These are phyloP conservation scores for Babesia ovata DNA, from an alignment of 169 alveolate species.

Conservation along the genomic window DNA sequence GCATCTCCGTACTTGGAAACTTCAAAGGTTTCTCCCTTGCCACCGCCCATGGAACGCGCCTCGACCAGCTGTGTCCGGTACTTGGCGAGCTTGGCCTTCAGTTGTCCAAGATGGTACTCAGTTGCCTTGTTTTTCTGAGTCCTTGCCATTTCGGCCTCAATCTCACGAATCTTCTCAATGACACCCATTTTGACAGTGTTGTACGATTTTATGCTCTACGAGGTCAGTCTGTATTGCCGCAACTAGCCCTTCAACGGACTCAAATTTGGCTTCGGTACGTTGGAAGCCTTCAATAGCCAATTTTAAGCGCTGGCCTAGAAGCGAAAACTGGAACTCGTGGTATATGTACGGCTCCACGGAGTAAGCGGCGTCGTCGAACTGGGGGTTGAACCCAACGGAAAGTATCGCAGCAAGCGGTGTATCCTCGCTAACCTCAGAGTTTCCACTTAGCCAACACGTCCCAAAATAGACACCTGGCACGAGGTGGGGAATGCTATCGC, in stretches of 20 bases:
- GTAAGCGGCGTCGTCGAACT: slow-evolving; percentile 43
- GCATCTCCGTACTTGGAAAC: slow-evolving; percentile 96
- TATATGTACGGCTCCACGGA: slow-evolving; percentile 61
- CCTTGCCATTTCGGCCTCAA: slow-evolving; percentile 97
- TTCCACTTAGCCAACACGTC: slow-evolving; percentile 23
- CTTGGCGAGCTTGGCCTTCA: slow-evolving; percentile 96
- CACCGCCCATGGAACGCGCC: slow-evolving; percentile 54
- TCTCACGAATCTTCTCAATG: slow-evolving; percentile 81
- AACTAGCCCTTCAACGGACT: slow-evolving; percentile 31
- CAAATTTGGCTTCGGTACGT: slow-evolving; percentile 46
- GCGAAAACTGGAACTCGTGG: slow-evolving; percentile 29
- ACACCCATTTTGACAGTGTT: slow-evolving; percentile 24
- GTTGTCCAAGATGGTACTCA: slow-evolving; percentile 91
- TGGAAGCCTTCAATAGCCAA: slow-evolving; percentile 41
- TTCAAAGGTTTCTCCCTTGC: slow-evolving; percentile 92
- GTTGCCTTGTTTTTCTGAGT: slow-evolving; percentile 98
- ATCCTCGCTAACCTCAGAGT: slow-evolving; percentile 29
- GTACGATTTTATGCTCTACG: slow-evolving; percentile 17
- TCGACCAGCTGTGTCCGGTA: slow-evolving; percentile 68
- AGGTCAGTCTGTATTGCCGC: slow-evolving; percentile 51
- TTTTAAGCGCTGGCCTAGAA: slow-evolving; percentile 37
- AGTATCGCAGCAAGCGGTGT: slow-evolving; percentile 15
- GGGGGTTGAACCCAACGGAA: slow-evolving; percentile 64
- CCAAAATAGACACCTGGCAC: slow-evolving; percentile 65
- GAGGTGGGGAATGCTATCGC: slow-evolving; percentile 39